Base-by-base conservation (phyloP, 164 flowering plant genomes). In the Sedum album region DNA sequence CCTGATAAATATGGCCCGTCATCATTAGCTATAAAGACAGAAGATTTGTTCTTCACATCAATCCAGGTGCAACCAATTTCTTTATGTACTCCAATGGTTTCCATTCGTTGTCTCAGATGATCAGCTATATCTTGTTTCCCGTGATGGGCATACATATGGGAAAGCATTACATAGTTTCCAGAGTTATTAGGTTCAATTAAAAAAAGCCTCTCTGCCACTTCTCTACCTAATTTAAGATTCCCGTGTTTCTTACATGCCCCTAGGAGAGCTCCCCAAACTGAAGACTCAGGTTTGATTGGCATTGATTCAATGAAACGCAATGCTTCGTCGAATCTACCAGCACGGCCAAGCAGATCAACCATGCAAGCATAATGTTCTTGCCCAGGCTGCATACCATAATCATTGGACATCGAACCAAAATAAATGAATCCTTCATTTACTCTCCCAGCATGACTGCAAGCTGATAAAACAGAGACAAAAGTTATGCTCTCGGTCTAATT, bases 301-400 rank as follows among this genome's bases (percentile, higher is more conserved):
- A 88, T 86, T 60, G 81, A 69, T 60, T 79, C 79, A 30, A 84
- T 72, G 42, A 87, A 83, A 51, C 44, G 69, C 82, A 75, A 81
- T 2, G 91, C 88, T 72, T 86, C 88, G 26, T 79, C 70, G 60
- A 86, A 73, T 65, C 66, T 72, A 60, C 94, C 94, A 57, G 80
- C 80, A 70, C 87, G 88, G 65, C 85, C 84, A 42, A 85, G 85
- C 72, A 85, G 69, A 78, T 85, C 85, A 75, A 86, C 95, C 79
- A 89, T 80, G 79, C 90, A 89, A 17, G 88, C 86, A 71, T 84
- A 87, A 69, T 85, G 91, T 72, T 85, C 90, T 18, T 76, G 75
- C 23, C 88, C 83, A 17, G 85, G 86, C 42, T 23, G 69, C 38
- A 87, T 78, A 51, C 68, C 69, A 66, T 83, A 71, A 25, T 70